Evolutionary conservation across 352 stramenopile species (phyloP), one percentile per base, ranked within the genome.

Genomic region (Globisporangium recalcitrans): DNA sequence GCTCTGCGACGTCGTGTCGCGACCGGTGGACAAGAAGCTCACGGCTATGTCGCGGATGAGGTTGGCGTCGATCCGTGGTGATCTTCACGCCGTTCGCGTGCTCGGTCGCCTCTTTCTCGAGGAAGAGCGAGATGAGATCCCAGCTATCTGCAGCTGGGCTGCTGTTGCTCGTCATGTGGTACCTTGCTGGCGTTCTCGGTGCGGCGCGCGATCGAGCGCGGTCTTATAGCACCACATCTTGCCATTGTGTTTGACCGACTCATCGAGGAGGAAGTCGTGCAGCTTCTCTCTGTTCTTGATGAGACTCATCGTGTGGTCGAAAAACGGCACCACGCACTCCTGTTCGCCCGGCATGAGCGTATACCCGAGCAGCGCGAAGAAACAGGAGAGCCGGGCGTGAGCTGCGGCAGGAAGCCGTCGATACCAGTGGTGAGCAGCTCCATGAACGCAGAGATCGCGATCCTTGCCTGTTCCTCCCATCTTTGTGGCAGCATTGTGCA

Each of bases 1-100:
- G 9, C 70, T 85, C 53, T 85, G 72, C 1, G 85, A 75, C 0
- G 87, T 96, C 9, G 88, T 92, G 59, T 91, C 87, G 0, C 82
- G 65, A 1, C 85, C 85, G 44, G 85, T 87, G n/a, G 87, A 71
- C 34, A 96, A 67, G 49, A 96, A 93, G 62, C 76, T 88, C 42
- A 96, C 71, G 11, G 85, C 70, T 52, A 97, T 88, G 69, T 95
- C 82, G n/a, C 82, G 80, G 44, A 96, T 79, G 16, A 73, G 55
- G 10, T 51, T 42, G 14, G 53, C 31, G 22, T 66, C 54, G 11
- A 32, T 60, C 47, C 13, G n/a, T n/a, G n/a, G n/a, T 40, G 19
- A 29, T 19, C 19, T 27, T 24, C 47, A 65, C 47, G 22, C 44
- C 52, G 14, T 46, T 24, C 13, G 26, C 38, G 9, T 67, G 48